These are phyloP conservation scores for Phytopythium montanum DNA, from an alignment of 352 stramenopile species.

Conservation along the genomic window DNA sequence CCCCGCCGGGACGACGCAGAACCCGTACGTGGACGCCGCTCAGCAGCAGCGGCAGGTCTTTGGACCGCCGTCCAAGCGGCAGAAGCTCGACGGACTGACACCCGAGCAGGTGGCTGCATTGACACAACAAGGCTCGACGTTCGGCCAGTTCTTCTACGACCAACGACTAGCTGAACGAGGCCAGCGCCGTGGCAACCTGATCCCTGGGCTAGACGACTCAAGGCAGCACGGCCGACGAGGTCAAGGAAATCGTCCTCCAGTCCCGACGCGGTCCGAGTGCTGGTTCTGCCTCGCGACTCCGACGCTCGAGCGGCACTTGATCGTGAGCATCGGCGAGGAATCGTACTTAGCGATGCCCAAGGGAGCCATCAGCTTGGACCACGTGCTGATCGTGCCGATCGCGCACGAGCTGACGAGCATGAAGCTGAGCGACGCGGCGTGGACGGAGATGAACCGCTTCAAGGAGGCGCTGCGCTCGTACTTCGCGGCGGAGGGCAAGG, in stretches of 20 bases:
- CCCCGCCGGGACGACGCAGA: slow-evolving; percentile 65
- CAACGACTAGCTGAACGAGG: slow-evolving; percentile 51
- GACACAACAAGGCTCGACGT: slow-evolving; percentile 35
- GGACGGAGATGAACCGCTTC: slow-evolving; percentile 65
- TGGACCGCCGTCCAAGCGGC: slow-evolving; percentile 38
- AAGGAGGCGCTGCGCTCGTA: slow-evolving; percentile 53
- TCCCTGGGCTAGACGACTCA: slow-evolving; percentile 19
- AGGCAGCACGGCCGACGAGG: slow-evolving; percentile 15
- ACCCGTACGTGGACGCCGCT: slow-evolving; percentile 45
- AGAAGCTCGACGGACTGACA: slow-evolving; percentile 44
- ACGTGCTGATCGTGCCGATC: slow-evolving; percentile 78
- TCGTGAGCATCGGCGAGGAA: slow-evolving; percentile 78
- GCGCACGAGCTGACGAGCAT: slow-evolving; percentile 62
- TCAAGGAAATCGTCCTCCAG: slow-evolving; percentile 17
- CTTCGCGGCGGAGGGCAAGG: slow-evolving; percentile 62
- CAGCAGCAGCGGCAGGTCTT: slow-evolving; percentile 9
- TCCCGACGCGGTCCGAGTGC: slow-evolving; percentile 70
- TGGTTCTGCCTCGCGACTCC: slow-evolving; percentile 84
- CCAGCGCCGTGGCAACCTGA: slow-evolving; percentile 39
- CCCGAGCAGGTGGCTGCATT: slow-evolving; percentile 64
- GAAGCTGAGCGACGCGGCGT: slow-evolving; percentile 33
- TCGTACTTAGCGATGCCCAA: slow-evolving; percentile 82
- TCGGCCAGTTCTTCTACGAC: slow-evolving; percentile 77
- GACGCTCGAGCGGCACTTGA: slow-evolving; percentile 73
- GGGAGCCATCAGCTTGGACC: slow-evolving; percentile 69